Percentiles rank a stretch among this genome's conserved stretches.
Conservation (phyloP, 306 rosid genomes). For the Vigna trinervia region DNA sequence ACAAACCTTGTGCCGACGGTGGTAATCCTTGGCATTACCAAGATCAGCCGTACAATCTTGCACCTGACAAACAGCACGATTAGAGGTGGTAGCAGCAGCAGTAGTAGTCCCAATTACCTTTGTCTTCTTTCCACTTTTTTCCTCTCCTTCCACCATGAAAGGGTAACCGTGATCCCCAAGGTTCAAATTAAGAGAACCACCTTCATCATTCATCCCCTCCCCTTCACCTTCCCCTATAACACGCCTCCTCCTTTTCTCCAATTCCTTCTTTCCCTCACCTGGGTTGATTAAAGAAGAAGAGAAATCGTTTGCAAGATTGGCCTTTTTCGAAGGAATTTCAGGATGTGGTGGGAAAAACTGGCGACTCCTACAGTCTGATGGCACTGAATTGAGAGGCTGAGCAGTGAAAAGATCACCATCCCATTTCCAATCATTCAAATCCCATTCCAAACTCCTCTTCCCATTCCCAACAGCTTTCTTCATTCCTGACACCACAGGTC, state of each 20-base stretch:
- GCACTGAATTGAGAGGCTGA: conserved; percentile 55
- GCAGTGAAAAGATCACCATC: conserved; percentile 86
- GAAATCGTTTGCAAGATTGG: conserved; percentile 56
- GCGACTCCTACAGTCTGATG: conserved; percentile 60
- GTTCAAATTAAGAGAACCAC: conserved; percentile 63
- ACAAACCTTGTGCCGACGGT: conserved; percentile 84
- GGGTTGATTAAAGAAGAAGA: conserved; percentile 52
- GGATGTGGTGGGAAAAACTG: conserved; percentile 63
- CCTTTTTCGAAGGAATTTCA: conserved; percentile 48
- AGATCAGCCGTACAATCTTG: conserved; percentile 89
- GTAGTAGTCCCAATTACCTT: conserved; percentile 56
- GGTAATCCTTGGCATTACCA: conserved; percentile 79
- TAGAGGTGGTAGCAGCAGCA: conserved; percentile 42
- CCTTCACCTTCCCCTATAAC: conserved; percentile 45
- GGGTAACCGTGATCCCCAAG: conserved; percentile 71
- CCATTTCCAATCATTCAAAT: conserved; percentile 88
- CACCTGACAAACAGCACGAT: conserved; percentile 79
- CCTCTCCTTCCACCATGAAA: conserved; percentile 60
- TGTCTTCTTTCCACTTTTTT: conserved; percentile 75
- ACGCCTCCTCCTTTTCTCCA: conserved; percentile 72
- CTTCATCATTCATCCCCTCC: conserved; percentile 57
- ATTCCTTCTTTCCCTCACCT: conserved; percentile 63
- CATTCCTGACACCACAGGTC: conserved; percentile 53
- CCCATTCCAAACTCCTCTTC: conserved; percentile 75
- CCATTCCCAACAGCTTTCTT: conserved; percentile 49